Percentiles rank a stretch among this genome's conserved stretches.
These are phyloP conservation scores for Lachnellula arida DNA, from an alignment of 2,329 filamentous ascomycete species.

Conservation along the genomic window DNA sequence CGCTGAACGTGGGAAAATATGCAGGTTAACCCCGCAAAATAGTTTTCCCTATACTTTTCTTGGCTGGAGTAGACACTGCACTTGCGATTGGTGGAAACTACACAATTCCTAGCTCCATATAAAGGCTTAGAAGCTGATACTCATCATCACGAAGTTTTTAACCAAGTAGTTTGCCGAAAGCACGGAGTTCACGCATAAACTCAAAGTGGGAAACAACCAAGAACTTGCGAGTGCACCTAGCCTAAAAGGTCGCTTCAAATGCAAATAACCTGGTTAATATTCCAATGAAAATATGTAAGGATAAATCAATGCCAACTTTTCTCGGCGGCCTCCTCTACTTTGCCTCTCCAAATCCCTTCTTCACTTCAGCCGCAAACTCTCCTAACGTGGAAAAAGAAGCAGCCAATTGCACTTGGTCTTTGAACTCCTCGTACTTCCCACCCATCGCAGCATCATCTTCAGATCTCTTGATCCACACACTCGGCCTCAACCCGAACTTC, in stretches of 20 bases:
- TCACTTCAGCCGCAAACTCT: slow-evolving; percentile 6
- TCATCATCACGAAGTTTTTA: too few species aligned
- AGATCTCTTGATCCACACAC: slow-evolving; percentile 6
- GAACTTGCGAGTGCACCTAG: too few species aligned
- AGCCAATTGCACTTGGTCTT: slow-evolving; percentile 4
- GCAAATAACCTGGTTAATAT: too few species aligned
- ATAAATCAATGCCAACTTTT: too few species aligned
- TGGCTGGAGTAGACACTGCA: neutral
- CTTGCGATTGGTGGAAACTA: neutral
- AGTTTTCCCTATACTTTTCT: neutral
- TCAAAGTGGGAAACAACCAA: too few species aligned
- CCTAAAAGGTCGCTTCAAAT: too few species aligned
- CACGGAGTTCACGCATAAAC: too few species aligned
- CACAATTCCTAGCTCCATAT: neutral
- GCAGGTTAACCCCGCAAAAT: slow-evolving; percentile 2
- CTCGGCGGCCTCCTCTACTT: neutral
- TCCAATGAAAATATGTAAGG: too few species aligned
- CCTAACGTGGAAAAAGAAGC: slow-evolving; percentile 1
- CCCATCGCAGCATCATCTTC: slow-evolving; percentile 7
- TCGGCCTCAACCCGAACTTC: slow-evolving; percentile 3
- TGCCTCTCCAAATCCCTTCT: slow-evolving; percentile 1
- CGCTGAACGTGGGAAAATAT: slow-evolving; percentile 18
- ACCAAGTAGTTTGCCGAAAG: too few species aligned
- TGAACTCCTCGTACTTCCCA: slow-evolving; percentile 1
- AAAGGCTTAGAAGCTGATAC: too few species aligned